Conservation (phyloP, 2,329 filamentous ascomycete species). For the Aspergillus awamori region DNA sequence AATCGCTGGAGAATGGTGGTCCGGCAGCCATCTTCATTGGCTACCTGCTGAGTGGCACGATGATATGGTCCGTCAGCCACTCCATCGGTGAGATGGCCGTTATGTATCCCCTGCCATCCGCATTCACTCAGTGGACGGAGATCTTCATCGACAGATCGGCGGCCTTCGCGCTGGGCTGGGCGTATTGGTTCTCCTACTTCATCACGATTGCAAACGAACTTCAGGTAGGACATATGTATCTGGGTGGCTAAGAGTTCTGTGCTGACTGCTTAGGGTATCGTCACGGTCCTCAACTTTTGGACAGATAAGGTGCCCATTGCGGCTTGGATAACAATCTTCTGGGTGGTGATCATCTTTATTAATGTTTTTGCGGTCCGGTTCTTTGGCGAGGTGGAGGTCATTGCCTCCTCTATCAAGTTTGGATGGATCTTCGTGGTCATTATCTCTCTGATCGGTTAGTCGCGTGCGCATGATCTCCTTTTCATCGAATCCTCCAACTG, state of each 20-base stretch:
- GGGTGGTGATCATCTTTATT: slow-evolving; percentile 46
- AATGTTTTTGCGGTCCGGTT: slow-evolving; percentile 49
- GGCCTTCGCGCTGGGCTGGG: slow-evolving; percentile 52
- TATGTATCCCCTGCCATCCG: slow-evolving; percentile 51
- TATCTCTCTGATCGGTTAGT: slow-evolving; percentile 44
- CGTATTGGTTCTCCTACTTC: slow-evolving; percentile 51
- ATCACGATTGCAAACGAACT: slow-evolving; percentile 52
- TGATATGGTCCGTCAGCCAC: slow-evolving; percentile 51
- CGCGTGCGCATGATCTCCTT: not conserved
- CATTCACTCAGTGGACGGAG: slow-evolving; percentile 52
- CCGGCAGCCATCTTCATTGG: slow-evolving; percentile 51
- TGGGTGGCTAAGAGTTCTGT: not conserved
- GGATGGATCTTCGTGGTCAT: slow-evolving; percentile 54
- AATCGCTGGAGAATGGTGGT: slow-evolving; percentile 45
- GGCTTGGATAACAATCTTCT: slow-evolving; percentile 51
- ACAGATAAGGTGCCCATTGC: slow-evolving; percentile 47
- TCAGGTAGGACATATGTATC: slow-evolving; percentile 24
- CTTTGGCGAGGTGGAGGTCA: slow-evolving; percentile 53
- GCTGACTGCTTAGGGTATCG: slow-evolving; percentile 32
- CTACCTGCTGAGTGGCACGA: slow-evolving; percentile 44
- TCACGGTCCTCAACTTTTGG: slow-evolving; percentile 51
- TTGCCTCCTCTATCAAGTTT: slow-evolving; percentile 50
- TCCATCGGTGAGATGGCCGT: slow-evolving; percentile 53
- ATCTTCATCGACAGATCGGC: slow-evolving; percentile 50
- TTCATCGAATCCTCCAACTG: no score